Percentiles rank a stretch among this genome's conserved stretches.
Evolutionary conservation across 2,329 filamentous ascomycete genomes (phyloP).

Genomic region (Microdochium paspali): DNA sequence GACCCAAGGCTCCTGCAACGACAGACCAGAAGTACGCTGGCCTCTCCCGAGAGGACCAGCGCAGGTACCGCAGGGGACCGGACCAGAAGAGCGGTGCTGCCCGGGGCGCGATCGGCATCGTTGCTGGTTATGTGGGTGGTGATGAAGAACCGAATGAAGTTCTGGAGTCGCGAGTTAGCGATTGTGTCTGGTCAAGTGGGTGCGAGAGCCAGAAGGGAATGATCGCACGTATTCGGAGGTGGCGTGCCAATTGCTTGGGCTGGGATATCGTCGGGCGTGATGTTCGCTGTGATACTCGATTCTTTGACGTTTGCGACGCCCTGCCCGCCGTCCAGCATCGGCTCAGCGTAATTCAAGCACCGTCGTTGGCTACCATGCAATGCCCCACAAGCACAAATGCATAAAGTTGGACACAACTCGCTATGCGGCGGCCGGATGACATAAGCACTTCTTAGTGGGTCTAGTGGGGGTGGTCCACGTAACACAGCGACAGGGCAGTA

Average conservation of each 20-base stretch:
- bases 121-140: constrained; percentile 1
- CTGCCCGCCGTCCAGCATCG: background rate
- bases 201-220: too few species aligned
- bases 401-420: background rate
- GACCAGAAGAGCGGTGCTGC: constrained; percentile 68
- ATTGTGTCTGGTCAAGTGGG: too few species aligned
- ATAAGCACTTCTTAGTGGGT: background rate
- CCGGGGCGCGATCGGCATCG: background rate
- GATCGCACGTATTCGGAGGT: too few species aligned
- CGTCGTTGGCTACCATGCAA: background rate
- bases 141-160: too few species aligned
- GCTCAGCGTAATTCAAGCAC: background rate
- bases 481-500: background rate
- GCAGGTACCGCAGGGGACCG: constrained; percentile 72
- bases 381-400: too few species aligned
- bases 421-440: background rate
- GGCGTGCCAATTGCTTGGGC: too few species aligned
- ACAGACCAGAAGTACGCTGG: constrained; percentile 88
- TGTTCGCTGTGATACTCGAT: background rate
- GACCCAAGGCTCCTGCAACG: constrained; percentile 63
- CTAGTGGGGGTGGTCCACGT: background rate
- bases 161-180: too few species aligned
- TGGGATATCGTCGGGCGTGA: background rate
- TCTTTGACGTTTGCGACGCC: background rate
- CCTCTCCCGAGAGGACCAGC: constrained; percentile 80